These are phyloP conservation scores for Fusarium sp. DNA, from an alignment of 2,329 filamentous ascomycete genomes.

Conservation along the genomic window DNA sequence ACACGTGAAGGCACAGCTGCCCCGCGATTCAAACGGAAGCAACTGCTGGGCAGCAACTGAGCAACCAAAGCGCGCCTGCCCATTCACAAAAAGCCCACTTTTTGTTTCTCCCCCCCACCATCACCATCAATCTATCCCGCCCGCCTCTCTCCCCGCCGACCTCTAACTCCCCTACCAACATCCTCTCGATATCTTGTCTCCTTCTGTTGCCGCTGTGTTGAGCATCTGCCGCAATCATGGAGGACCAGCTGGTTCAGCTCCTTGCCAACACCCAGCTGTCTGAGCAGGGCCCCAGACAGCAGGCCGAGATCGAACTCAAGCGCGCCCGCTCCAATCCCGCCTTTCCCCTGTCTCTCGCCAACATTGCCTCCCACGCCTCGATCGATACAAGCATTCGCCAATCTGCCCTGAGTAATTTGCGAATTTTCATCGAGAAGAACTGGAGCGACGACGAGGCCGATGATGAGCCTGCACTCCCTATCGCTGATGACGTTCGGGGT, in stretches of 20 bases:
- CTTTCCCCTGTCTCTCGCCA: slow-evolving; percentile 82
- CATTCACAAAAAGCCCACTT: slow-evolving; percentile 29
- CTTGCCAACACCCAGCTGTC: slow-evolving; percentile 87
- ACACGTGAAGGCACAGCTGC: slow-evolving; percentile 29
- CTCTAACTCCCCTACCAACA: slow-evolving; percentile 12
- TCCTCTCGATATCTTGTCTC: slow-evolving; percentile 11
- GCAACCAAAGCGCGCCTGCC: slow-evolving; percentile 11
- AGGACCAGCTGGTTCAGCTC: slow-evolving; percentile 90
- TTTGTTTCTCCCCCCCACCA: slow-evolving; percentile 36
- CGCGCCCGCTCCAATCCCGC: slow-evolving; percentile 74
- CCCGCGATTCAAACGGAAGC: slow-evolving; percentile 21
- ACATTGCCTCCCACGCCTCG: slow-evolving; percentile 81
- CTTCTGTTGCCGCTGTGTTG: slow-evolving; percentile 17
- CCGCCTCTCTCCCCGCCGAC: slow-evolving; percentile 37
- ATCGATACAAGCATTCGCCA: slow-evolving; percentile 83
- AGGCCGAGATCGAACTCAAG: slow-evolving; percentile 86
- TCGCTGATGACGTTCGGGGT: slow-evolving; percentile 78
- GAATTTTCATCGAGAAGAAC: slow-evolving; percentile 83
- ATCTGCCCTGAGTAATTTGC: slow-evolving; percentile 81
- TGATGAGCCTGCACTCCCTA: slow-evolving; percentile 68
- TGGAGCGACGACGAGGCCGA: slow-evolving; percentile 85
- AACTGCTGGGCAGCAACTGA: slow-evolving; percentile 3
- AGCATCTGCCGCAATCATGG: slow-evolving; percentile 66
- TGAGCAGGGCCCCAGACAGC: slow-evolving; percentile 80
- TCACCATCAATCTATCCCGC: slow-evolving; percentile 35